Base-by-base conservation (phyloP, 768 basidiomycete species). In the Cantharellus cinnabarinus region DNA sequence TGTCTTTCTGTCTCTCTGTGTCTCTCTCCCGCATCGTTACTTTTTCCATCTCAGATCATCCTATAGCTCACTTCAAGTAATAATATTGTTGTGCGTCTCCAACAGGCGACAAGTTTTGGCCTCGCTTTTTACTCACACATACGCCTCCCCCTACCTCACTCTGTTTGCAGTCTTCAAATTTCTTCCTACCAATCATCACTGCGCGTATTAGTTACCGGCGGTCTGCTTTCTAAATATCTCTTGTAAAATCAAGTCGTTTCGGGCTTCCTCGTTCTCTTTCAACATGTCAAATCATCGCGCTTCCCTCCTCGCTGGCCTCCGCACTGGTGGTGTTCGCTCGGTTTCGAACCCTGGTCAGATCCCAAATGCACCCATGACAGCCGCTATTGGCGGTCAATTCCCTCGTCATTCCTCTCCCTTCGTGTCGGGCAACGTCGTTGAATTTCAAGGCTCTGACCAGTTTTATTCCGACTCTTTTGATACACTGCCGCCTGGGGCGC, bases 241-340 rank as follows among this genome's bases (percentile, higher is more conserved):
- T 38, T 50, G n/a, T 42, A n/a, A 15, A 2, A 42, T 41, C 29
- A 40, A 42, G 50, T 10, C 40, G 41, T 40, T 56, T 41, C 35
- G 5, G 38, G 60, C 41, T 34, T 40, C 42, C 59, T 53, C 15
- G 50, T 48, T 14, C 7, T 20, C n/a, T 4, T 37, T n/a, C 39
- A 29, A 58, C 48, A 42, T 55, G 53, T 48, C 29, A 50, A 55
- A 37, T 58, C 34, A 61, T 63, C 85, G 88, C 66, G 86, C 89
- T 56, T 85, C 85, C 62, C 86, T 90, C 67, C 85, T 90, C 70
- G 76, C 83, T 61, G 86, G 85, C 65, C 85, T 90, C 67, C 84
- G 88, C 68, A 90, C 88, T 58, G 89, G 88, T 68, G 88, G 88
- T 55, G 89, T 90, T 61, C 83, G 88, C 65, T 81, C 87, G n/a